These are phyloP conservation scores for Pugionium cornutum DNA, from an alignment of 345 rosid genomes.

Conservation along the genomic window DNA sequence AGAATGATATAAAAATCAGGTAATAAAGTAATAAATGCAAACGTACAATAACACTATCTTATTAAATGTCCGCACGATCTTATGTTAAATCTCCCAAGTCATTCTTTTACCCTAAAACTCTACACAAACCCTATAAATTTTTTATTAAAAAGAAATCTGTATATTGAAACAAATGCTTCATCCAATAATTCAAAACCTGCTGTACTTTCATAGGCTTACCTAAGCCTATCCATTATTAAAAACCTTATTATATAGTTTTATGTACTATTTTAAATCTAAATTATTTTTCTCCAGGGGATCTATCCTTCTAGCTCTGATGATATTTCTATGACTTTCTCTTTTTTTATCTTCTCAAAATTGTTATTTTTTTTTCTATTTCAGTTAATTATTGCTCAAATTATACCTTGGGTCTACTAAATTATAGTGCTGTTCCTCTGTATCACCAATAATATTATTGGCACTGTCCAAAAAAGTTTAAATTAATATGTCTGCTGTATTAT, in stretches of 20 bases:
- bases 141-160: not conserved
- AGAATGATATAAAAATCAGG: conserved; percentile 32
- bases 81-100: conserved; percentile 41
- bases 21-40: conserved; percentile 33
- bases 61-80: conserved; percentile 42
- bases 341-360: conserved; percentile 13
- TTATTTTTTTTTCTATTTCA: conserved; percentile 27
- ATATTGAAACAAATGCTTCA: conserved; percentile 20
- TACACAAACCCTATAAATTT: conserved; percentile 23
- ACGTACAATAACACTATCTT: conserved; percentile 31
- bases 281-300: conserved; percentile 24
- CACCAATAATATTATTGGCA: conserved; percentile 30
- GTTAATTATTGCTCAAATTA: conserved; percentile 39
- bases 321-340: conserved; percentile 26
- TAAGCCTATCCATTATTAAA: conserved; percentile 41
- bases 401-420: conserved; percentile 36
- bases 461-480: conserved; percentile 17
- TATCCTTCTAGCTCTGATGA: conserved; percentile 34
- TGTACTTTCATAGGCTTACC: conserved; percentile 39
- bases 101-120: conserved; percentile 37
- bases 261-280: conserved; percentile 22
- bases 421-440: conserved; percentile 29
- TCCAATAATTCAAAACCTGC: conserved; percentile 42
- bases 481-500: not conserved
- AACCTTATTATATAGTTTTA: conserved; percentile 23